Base-by-base conservation (phyloP, 768 basidiomycete species). In the Crassisporium funariophilum region DNA sequence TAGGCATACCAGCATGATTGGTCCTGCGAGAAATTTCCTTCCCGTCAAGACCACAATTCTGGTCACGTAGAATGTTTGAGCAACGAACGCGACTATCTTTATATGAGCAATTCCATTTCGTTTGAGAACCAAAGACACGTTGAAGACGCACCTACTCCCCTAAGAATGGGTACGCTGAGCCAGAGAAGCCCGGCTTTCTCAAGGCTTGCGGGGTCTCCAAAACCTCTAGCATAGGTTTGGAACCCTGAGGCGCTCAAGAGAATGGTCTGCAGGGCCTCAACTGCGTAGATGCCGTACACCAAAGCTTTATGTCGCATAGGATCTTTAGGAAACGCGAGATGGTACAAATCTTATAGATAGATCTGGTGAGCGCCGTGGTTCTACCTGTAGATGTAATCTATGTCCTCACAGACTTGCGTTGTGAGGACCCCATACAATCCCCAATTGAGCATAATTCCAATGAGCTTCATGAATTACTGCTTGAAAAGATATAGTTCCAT, bases 321-420 rank as follows among this genome's bases (percentile, higher is more conserved):
- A 40, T 66, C 64, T 6, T 53, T 56, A 0, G 61, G 63, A 38
- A 66, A 66, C 4, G 60, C 56, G 7, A 64, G 42, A 40, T 64
- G 57, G 42, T 64, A 66, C 5, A 64, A 23, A 38, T 64, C 65
- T 64, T 44, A 16, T 27, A 44, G 35, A 12, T 13, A 3, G n/a
- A 10, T 15, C 10, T 29, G 13, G 20, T 5, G 19, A 29, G 5
- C 13, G 17, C 11, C 11, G 21, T 12, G 37, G 27, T 24, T 4
- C 24, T 4, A 21, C 11, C 35, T 3, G 20, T 37, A 16, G 13
- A 29, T 9, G 10, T 10, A 20, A 31, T n/a, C n/a, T n/a, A 13
- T 31, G 33, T 15, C 53, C 60, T 34, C 37, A 66, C 64, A 66
- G n/a, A 52, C 45, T 55, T 64, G 62, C 11, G 62, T 51, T 15